Base-by-base conservation (phyloP, 495 filamentous ascomycete species). In the Beverwykella pulmonaria region DNA sequence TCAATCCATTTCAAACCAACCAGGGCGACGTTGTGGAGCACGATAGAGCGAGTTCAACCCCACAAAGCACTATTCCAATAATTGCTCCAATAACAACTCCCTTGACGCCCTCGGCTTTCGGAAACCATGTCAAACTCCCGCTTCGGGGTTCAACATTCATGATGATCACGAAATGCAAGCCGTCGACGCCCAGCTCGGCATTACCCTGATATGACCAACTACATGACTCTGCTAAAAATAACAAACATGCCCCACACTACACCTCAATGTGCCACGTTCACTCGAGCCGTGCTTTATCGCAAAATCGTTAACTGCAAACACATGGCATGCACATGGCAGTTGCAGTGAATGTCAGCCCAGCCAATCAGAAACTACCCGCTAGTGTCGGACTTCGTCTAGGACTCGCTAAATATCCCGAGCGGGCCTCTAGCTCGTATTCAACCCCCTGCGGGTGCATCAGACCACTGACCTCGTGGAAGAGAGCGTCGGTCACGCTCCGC, bases 341-440 rank as follows among this genome's bases (percentile, higher is more conserved):
- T 36, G 59, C 3, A 63, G 44, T 41, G 39, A 39, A 50, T 48
- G 39, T 19, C 23, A 25, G 17, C 25, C 27, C 14, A 12, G n/a
- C 61, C 61, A 64, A 64, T 64, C 53, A 64, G 22, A 57, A n/a
- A 57, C n/a, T 22, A 3, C 60, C 50, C 54, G 52, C n/a, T 34
- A 5, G 32, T 34, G 32, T 34, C 60, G 60, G 49, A 63, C 60
- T 61, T 61, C 58, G 39, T 19, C 30, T 36, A 36, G 47, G n/a
- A 20, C 59, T 63, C 57, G 57, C 57, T 63, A 53, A 61, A 52
- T 25, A 15, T 26, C 54, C 46, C 22, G 48, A 26, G 30, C 30
- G n/a, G 26, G 39, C n/a, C 20, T 48, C 58, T 61, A 52, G 58
- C 32, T 54, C 59, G 59, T 53, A 54, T 54, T 25, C 1, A 61